A percentile compares a stretch with the other conserved stretches of the same genome.
Evolutionary conservation across 345 rosid genomes (phyloP).

Genomic region (Pistacia integerrima): DNA sequence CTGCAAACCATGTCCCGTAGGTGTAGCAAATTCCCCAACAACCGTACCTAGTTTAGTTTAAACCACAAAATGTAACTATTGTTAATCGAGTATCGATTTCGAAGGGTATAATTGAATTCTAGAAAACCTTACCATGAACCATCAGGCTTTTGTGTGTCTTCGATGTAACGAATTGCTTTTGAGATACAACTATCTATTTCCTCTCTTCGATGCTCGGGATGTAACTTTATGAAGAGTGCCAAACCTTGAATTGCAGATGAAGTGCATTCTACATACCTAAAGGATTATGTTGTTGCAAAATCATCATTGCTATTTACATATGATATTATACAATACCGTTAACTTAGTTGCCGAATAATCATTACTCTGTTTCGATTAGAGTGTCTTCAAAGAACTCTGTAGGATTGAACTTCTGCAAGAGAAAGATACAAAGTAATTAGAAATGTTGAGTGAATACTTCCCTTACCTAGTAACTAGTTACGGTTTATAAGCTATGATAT

Average conservation of each 20-base stretch:
- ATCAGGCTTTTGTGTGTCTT: slow-evolving; percentile 46
- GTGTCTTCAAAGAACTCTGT: slow-evolving; percentile 54
- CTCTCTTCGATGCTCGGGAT: slow-evolving; percentile 39
- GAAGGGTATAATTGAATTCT: neutral
- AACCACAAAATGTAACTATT: neutral
- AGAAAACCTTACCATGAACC: slow-evolving; percentile 46
- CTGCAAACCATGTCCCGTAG: slow-evolving; percentile 57
- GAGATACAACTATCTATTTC: slow-evolving; percentile 38
- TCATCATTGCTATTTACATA: too few species aligned
- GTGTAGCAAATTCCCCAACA: slow-evolving; percentile 76
- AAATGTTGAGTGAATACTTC: neutral
- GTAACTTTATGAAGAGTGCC: slow-evolving; percentile 39
- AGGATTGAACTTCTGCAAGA: slow-evolving; percentile 46
- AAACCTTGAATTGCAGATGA: slow-evolving; percentile 48
- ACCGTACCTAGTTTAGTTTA: slow-evolving; percentile 45
- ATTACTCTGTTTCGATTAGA: slow-evolving; percentile 52
- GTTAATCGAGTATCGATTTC: neutral
- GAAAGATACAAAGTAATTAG: neutral
- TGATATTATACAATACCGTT: too few species aligned
- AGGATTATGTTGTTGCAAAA: neutral
- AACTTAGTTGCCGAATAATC: too few species aligned
- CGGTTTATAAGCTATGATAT: neutral
- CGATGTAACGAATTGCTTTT: slow-evolving; percentile 32
- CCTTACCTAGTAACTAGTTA: neutral
- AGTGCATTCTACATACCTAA: slow-evolving; percentile 60